Percentiles rank a stretch among this genome's conserved stretches.
phyloP scores from a whole-genome alignment of 371 early-diverging fungal genomes.

The Actinomortierella wolfii region DNA sequence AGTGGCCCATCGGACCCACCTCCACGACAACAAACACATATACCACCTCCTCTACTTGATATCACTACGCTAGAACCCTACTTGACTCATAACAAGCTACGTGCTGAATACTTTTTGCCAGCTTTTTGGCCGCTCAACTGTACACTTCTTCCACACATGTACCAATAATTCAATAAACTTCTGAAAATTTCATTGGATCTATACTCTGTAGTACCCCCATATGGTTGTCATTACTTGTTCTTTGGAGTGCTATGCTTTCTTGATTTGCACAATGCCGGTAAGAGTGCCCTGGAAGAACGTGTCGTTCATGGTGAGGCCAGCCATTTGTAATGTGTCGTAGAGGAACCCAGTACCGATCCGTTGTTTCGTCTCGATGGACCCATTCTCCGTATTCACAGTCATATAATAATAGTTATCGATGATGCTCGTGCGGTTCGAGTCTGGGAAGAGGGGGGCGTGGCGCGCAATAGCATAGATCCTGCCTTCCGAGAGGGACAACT shows the following conservation, averaged over 20 bases:
- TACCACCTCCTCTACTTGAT: no score
- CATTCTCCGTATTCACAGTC: conserved; percentile 8
- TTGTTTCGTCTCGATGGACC: conserved; percentile 8
- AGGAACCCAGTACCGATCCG: conserved; percentile 8
- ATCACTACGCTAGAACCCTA: no score
- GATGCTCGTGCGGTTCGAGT: conserved; percentile 7
- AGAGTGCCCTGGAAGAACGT: conserved; percentile 12
- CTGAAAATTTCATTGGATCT: no score
- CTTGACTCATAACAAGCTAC: no score
- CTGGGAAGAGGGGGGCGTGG: conserved; percentile 8
- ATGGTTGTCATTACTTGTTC: no score
- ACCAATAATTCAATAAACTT: no score
- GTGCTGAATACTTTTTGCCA: no score
- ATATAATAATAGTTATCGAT: conserved; percentile 14
- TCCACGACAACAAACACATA: no score
- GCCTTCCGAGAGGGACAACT: conserved; percentile 10
- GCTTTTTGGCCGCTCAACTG: no score
- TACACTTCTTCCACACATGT: no score
- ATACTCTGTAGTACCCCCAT: no score
- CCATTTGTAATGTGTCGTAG: conserved; percentile 14
- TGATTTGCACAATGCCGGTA: conserved; percentile 9
- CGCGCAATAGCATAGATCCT: conserved; percentile 13
- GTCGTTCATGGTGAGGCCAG: conserved; percentile 5
- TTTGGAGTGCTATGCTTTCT: conserved; percentile 11
- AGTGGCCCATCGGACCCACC: no score